These are phyloP conservation scores for Rubia balearica DNA, from an alignment of 305 asterid genomes.

Conservation along the genomic window DNA sequence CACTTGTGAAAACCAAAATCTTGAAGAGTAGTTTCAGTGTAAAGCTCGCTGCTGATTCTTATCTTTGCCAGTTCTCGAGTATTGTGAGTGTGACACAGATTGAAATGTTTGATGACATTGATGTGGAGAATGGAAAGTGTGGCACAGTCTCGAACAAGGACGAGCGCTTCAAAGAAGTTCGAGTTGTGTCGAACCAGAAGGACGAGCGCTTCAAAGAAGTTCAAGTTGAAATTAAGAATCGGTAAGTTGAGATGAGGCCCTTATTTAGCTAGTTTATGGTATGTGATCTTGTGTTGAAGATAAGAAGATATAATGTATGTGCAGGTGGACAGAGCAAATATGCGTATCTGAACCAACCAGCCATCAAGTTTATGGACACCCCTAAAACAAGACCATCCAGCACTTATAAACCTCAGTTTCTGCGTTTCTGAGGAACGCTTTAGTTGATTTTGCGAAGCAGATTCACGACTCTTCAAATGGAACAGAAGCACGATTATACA, in stretches of 20 bases:
- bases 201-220: conserved; percentile 23
- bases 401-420: conserved; percentile 23
- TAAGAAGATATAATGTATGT: background rate
- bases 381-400: conserved; percentile 22
- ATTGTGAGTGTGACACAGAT: background rate
- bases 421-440: background rate
- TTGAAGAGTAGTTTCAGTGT: background rate
- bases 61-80: background rate
- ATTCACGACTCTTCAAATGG: background rate
- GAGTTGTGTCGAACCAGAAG: conserved; percentile 5
- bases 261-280: background rate
- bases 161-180: too few relatives aligned
- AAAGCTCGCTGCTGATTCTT: background rate
- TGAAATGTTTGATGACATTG: conserved; percentile 10
- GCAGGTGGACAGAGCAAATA: conserved; percentile 77
- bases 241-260: conserved; percentile 26
- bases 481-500: too few relatives aligned
- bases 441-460: background rate
- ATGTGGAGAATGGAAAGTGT: too few relatives aligned
- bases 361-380: conserved; percentile 19
- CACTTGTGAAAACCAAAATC: background rate
- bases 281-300: background rate
- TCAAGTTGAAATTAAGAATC: conserved; percentile 43
- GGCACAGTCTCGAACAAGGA: too few relatives aligned
- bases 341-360: conserved; percentile 53